These are phyloP conservation scores for Colletotrichum sidae DNA, from an alignment of 2,329 filamentous ascomycete species.

Conservation along the genomic window DNA sequence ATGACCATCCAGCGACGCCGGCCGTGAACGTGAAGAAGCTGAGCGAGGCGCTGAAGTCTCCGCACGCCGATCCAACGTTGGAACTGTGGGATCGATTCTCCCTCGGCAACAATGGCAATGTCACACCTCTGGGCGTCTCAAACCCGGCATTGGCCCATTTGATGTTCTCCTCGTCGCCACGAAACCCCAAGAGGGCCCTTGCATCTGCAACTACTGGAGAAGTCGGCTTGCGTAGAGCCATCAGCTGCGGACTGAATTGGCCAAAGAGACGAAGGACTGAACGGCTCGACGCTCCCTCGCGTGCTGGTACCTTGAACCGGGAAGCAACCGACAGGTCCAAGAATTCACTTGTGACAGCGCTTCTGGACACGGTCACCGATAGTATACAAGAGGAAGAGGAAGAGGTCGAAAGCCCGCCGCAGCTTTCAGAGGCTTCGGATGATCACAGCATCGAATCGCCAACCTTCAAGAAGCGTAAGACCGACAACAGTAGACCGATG, in stretches of 20 bases:
- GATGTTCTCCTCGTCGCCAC: conserved; percentile 78
- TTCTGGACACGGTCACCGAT: conserved; percentile 73
- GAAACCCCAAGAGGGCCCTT: conserved; percentile 59
- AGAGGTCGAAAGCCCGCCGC: conserved; percentile 44
- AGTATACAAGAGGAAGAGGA: conserved; percentile 56
- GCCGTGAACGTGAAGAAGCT: conserved; percentile 69
- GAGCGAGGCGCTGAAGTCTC: conserved; percentile 71
- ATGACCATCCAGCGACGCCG: conserved; percentile 56
- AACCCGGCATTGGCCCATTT: conserved; percentile 73
- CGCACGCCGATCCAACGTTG: conserved; percentile 77
- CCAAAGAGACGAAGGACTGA: conserved; percentile 76
- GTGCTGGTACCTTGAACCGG: conserved; percentile 48
- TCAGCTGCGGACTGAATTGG: conserved; percentile 78
- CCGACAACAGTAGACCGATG: conserved; percentile 23
- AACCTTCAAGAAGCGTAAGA: conserved; percentile 54
- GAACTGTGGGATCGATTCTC: conserved; percentile 85
- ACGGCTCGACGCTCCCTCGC: conserved; percentile 52
- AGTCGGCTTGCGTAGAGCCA: conserved; percentile 69
- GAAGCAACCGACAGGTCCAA: conserved; percentile 65
- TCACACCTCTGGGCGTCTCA: conserved; percentile 56
- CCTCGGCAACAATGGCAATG: conserved; percentile 57
- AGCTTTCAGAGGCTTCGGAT: conserved; percentile 41
- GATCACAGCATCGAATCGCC: conserved; percentile 50
- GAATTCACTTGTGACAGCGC: conserved; percentile 67
- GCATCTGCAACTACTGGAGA: conserved; percentile 51